Conservation (phyloP, 2,329 filamentous ascomycete species). For the Dactylonectria macrodidyma region DNA sequence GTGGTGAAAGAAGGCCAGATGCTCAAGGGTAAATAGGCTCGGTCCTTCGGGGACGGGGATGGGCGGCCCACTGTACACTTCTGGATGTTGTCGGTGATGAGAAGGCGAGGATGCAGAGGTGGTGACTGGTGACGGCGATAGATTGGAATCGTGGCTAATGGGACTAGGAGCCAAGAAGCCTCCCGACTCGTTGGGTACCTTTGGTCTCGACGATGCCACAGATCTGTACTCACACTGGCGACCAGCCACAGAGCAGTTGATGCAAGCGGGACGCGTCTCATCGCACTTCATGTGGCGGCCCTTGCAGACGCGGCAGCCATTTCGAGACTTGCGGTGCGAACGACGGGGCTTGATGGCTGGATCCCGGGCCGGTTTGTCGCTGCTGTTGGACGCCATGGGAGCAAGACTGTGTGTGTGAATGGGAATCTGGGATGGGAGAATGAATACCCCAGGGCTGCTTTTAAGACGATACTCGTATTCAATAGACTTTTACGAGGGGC, state of each 20-base stretch:
- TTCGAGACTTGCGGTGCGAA: conserved; percentile 35
- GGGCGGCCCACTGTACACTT: no score
- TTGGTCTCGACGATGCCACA: not conserved
- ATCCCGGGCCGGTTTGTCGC: not conserved
- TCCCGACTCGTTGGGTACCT: not conserved
- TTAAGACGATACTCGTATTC: conserved; percentile 9
- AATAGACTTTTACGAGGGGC: not conserved
- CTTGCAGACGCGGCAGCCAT: conserved; percentile 33
- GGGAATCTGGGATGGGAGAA: not conserved
- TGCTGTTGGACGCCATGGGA: not conserved
- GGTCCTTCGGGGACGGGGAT: not conserved
- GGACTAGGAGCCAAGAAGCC: not conserved
- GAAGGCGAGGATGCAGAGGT: not conserved
- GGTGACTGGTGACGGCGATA: not conserved
- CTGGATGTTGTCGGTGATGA: not conserved
- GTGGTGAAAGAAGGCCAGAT: conserved; percentile 27
- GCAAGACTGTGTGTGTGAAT: not conserved
- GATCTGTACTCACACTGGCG: conserved; percentile 5
- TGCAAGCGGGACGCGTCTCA: conserved; percentile 26
- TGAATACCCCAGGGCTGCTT: not conserved
- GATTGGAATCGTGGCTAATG: not conserved
- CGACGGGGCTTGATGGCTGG: conserved; percentile 18
- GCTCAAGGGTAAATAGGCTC: conserved; percentile 22
- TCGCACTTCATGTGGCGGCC: conserved; percentile 36
- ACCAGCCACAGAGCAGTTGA: conserved; percentile 26